Conservation (phyloP, 78 protist species). For the Dictyostelium discoideum region DNA sequence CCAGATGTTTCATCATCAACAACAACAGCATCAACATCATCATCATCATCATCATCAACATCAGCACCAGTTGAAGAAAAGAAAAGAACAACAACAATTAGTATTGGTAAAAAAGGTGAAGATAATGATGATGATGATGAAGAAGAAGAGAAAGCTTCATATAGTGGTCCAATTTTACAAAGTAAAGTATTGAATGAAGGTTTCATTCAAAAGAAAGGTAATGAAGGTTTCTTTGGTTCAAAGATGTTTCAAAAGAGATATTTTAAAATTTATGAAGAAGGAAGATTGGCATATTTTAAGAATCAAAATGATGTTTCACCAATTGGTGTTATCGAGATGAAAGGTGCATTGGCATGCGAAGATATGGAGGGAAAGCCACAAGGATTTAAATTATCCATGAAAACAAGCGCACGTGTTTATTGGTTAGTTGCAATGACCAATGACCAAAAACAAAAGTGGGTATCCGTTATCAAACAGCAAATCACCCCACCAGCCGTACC, state of each 20-base stretch:
- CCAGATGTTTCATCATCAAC: background rate
- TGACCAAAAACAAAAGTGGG: slow-evolving; percentile 39
- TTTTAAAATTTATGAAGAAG: slow-evolving; percentile 63
- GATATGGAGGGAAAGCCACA: slow-evolving; percentile 36
- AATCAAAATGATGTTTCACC: slow-evolving; percentile 29
- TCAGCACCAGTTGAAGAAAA: background rate
- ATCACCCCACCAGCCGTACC: slow-evolving; percentile 66
- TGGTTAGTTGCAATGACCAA: slow-evolving; percentile 17
- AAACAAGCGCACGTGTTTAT: slow-evolving; percentile 67
- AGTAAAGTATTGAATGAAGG: slow-evolving; percentile 42
- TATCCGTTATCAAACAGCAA: background rate
- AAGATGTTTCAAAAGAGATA: slow-evolving; percentile 57
- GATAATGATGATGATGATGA: slow-evolving; percentile 23
- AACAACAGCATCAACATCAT: background rate
- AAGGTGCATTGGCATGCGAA: slow-evolving; percentile 46
- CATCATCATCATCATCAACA: background rate
- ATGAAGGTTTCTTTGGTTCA: slow-evolving; percentile 68
- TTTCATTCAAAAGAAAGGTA: slow-evolving; percentile 60
- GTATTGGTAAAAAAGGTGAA: slow-evolving; percentile 35
- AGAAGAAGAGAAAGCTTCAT: background rate
- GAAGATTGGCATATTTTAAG: slow-evolving; percentile 53
- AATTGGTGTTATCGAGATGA: slow-evolving; percentile 50
- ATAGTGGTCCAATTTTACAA: slow-evolving; percentile 54
- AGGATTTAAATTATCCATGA: slow-evolving; percentile 67
- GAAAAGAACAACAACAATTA: slow-evolving; percentile 7